Percentiles rank a stretch among this genome's conserved stretches.
phyloP scores from a whole-genome alignment of 2,329 filamentous ascomycete species.

The Fonsecaea pugnacius region DNA sequence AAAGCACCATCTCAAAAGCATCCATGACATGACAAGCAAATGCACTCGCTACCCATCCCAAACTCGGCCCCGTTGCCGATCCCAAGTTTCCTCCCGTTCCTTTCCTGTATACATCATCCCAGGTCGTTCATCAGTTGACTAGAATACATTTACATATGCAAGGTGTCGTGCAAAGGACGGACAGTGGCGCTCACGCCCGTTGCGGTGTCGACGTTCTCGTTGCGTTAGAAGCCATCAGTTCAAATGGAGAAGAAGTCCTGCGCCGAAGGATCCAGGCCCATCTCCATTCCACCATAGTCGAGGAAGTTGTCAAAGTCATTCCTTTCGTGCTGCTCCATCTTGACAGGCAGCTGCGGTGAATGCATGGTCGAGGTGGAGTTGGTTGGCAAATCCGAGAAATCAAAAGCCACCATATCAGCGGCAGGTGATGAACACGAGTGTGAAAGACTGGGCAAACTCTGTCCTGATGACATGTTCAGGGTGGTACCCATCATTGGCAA shows the following conservation, averaged over 20 bases:
- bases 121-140: slow-evolving; percentile 18
- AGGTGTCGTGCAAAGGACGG: slow-evolving; percentile 6
- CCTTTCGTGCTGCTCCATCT: slow-evolving; percentile 27
- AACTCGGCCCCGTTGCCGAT: neutral
- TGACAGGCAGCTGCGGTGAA: slow-evolving; percentile 27
- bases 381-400: slow-evolving; percentile 33
- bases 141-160: slow-evolving; percentile 21
- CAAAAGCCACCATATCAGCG: slow-evolving; percentile 35
- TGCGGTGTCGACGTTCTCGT: neutral
- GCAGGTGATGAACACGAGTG: slow-evolving; percentile 36
- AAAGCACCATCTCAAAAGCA: slow-evolving; percentile 5
- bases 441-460: slow-evolving; percentile 34
- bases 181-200: slow-evolving; percentile 1
- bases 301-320: slow-evolving; percentile 39
- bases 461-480: slow-evolving; percentile 21
- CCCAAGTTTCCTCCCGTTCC: neutral
- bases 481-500: slow-evolving; percentile 23
- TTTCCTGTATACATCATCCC: slow-evolving; percentile 13
- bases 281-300: slow-evolving; percentile 36
- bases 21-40: slow-evolving; percentile 1
- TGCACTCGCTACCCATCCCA: slow-evolving; percentile 5
- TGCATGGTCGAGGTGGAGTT: slow-evolving; percentile 17
- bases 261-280: slow-evolving; percentile 30
- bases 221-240: neutral
- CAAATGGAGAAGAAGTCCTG: slow-evolving; percentile 35